Conservation (phyloP, 208 protist genomes). For the Leishmania arabica region DNA sequence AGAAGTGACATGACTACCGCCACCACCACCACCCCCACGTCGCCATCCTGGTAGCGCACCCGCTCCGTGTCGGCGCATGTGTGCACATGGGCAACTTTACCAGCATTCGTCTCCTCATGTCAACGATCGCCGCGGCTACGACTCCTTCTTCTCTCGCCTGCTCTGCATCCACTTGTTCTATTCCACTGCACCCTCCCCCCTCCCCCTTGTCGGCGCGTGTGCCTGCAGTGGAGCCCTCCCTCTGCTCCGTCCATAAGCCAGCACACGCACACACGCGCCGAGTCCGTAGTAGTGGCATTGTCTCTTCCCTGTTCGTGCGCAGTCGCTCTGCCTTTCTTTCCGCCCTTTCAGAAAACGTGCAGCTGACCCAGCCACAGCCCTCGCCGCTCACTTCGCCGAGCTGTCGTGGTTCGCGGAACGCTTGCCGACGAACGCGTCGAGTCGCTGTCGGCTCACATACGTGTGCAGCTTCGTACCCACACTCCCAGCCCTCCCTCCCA, state of each 20-base stretch:
- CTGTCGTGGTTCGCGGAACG: background rate
- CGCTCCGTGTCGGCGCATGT: background rate
- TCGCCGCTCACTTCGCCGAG: background rate
- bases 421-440: no score
- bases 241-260: background rate
- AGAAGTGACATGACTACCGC: background rate
- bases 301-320: background rate
- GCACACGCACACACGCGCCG: background rate
- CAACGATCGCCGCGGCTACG: background rate
- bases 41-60: background rate
- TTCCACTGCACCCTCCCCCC: background rate
- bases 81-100: background rate
- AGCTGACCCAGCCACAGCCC: background rate
- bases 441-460: background rate
- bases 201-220: background rate
- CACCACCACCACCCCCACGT: background rate
- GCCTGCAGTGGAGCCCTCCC: background rate
- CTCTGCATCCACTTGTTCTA: background rate
- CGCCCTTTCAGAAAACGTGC: background rate
- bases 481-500: background rate
- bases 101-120: background rate
- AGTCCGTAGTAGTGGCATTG: background rate
- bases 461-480: background rate
- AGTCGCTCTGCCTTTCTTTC: background rate
- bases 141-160: background rate